phyloP scores from a whole-genome alignment of 2,329 filamentous ascomycete species.

The Fusarium sp. region DNA sequence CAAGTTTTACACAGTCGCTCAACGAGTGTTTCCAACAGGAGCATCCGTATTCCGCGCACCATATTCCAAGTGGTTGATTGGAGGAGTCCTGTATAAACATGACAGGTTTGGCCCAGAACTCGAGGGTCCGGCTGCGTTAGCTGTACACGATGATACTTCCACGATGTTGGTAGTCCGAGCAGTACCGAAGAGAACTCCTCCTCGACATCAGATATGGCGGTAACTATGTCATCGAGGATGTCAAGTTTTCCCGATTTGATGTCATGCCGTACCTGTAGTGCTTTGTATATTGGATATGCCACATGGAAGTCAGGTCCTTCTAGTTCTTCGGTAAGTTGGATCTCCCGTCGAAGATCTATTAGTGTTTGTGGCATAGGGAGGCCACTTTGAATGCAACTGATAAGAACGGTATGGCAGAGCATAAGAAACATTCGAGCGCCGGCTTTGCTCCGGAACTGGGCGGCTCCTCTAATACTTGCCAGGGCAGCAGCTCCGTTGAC shows the following conservation, averaged over 20 bases:
- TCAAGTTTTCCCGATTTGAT: slow-evolving; percentile 57
- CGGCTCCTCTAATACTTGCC: slow-evolving; percentile 62
- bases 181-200: slow-evolving; percentile 58
- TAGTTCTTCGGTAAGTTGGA: slow-evolving; percentile 54
- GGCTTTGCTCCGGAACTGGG: slow-evolving; percentile 60
- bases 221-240: slow-evolving; percentile 54
- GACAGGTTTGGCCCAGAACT: slow-evolving; percentile 58
- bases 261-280: slow-evolving; percentile 62
- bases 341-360: slow-evolving; percentile 60
- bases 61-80: slow-evolving; percentile 64
- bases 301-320: slow-evolving; percentile 59
- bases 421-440: slow-evolving; percentile 67
- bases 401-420: slow-evolving; percentile 64
- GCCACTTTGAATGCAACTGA: slow-evolving; percentile 65
- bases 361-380: slow-evolving; percentile 63
- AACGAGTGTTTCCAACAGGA: slow-evolving; percentile 63
- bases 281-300: slow-evolving; percentile 59
- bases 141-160: slow-evolving; percentile 59
- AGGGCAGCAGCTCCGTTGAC: slow-evolving; percentile 66
- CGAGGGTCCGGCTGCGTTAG: slow-evolving; percentile 57
- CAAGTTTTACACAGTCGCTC: slow-evolving; percentile 54
- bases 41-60: slow-evolving; percentile 60
- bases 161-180: slow-evolving; percentile 55
- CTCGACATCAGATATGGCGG: slow-evolving; percentile 57
- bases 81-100: slow-evolving; percentile 61